Base-by-base conservation (phyloP, 1,284 basidiomycete genomes). In the Sanghuangporus baumii region DNA sequence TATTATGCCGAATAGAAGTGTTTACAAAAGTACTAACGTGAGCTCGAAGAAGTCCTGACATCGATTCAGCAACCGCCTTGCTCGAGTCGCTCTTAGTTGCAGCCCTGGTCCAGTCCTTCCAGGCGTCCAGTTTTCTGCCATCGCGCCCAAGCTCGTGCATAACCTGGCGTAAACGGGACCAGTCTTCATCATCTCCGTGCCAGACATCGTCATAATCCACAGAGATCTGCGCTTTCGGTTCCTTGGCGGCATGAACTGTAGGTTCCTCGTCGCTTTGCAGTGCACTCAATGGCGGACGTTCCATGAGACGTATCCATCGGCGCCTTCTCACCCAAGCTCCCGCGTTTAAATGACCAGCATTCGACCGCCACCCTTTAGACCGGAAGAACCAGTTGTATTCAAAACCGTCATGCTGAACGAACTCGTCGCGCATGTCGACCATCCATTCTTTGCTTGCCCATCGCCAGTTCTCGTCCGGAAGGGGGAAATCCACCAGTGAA, bases 401-500 rank as follows among this genome's bases (percentile, higher is more conserved):
- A 67, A 91, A 93, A 46, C 90, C 90, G 67, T 93, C 90, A 67
- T 88, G 81, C 68, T 90, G 87, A 4, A 91, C 86, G 68, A 86
- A 81, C 56, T 88, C 88, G 66, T 88, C 84, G 46, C 87, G 86
- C 90, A 93, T 93, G 75, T 93, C 91, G 63, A 92, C 84, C 88
- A 93, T 89, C 90, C 90, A 93, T 6, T 81, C 74, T 40, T 81
- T 80, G 41, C 88, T 90, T 2, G 91, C 84, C 90, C 90, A 93
- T 51, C 74, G 79, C 91, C 91, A 93, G 11, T 80, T 83, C 26
- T 88, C 89, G 67, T 91, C 88, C 0, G 90, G 91, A 26, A 93
- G 80, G n/a, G 88, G 87, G 67, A 88, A 93, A 57, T 82, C 81
- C 3, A 74, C 72, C 6, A 90, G 78, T 8, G 85, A 80, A 55